phyloP scores from a whole-genome alignment of 2,329 filamentous ascomycete species.

The Phoma sp. region DNA sequence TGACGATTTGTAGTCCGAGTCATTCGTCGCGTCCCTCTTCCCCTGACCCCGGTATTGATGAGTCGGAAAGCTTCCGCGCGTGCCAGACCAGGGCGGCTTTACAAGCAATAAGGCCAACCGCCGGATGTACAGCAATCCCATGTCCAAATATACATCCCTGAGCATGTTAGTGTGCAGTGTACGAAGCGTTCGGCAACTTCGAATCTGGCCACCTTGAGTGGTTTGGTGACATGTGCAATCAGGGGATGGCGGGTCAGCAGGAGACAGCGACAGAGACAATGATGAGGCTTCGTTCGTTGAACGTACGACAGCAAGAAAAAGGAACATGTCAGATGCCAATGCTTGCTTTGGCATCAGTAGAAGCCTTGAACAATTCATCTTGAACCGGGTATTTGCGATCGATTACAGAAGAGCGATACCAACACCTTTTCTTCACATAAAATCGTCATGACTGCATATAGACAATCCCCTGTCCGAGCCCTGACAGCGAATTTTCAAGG shows the following conservation, averaged over 20 bases:
- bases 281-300: neutral
- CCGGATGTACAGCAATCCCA: neutral
- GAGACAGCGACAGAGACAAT: neutral
- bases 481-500: too few relatives aligned
- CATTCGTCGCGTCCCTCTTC: neutral
- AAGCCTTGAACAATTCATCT: too few relatives aligned
- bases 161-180: neutral
- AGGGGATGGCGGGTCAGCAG: neutral
- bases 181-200: neutral
- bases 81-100: neutral
- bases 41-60: neutral
- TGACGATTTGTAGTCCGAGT: neutral
- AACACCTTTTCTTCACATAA: too few relatives aligned
- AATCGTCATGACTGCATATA: too few relatives aligned
- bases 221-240: neutral
- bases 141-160: neutral
- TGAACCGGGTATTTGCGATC: too few relatives aligned
- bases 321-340: too few relatives aligned
- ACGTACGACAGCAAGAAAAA: too few relatives aligned
- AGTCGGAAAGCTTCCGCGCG: neutral
- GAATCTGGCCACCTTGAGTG: neutral
- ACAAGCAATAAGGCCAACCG: conserved; percentile 5
- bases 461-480: too few relatives aligned
- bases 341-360: too few relatives aligned
- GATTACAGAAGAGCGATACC: too few relatives aligned